A percentile compares a stretch with the other conserved stretches of the same genome.
These are phyloP conservation scores for Epichloe hybrida DNA, from an alignment of 2,329 filamentous ascomycete species.

Conservation along the genomic window DNA sequence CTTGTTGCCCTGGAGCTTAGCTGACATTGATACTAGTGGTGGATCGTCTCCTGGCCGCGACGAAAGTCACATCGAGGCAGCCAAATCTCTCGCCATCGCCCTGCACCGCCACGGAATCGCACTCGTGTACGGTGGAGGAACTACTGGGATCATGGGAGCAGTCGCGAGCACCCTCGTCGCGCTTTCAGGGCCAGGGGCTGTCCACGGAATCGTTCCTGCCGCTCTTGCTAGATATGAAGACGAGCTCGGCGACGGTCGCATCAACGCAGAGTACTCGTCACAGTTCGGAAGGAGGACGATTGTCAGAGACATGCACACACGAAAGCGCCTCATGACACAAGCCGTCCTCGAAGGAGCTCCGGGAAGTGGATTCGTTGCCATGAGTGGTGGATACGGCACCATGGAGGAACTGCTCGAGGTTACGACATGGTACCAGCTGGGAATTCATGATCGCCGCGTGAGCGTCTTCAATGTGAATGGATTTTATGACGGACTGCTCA, in stretches of 20 bases:
- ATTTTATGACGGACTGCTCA: slow-evolving; percentile 75
- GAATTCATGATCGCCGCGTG: slow-evolving; percentile 69
- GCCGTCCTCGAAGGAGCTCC: slow-evolving; percentile 71
- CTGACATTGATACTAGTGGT: background rate
- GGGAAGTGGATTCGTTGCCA: slow-evolving; percentile 78
- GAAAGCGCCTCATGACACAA: slow-evolving; percentile 82
- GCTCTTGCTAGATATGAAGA: slow-evolving; percentile 69
- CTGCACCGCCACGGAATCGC: slow-evolving; percentile 65
- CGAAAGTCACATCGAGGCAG: slow-evolving; percentile 62
- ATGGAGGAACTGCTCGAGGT: slow-evolving; percentile 88
- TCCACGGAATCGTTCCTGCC: slow-evolving; percentile 84
- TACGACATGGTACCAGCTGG: slow-evolving; percentile 85
- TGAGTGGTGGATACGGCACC: slow-evolving; percentile 82
- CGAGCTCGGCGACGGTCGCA: slow-evolving; percentile 30
- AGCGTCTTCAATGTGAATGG: slow-evolving; percentile 74
- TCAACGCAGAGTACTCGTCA: slow-evolving; percentile 28
- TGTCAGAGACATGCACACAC: slow-evolving; percentile 90
- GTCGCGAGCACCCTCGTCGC: slow-evolving; percentile 72
- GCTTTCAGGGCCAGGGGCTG: slow-evolving; percentile 62
- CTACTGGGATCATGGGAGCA: slow-evolving; percentile 87
- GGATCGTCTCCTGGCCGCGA: slow-evolving; percentile 41
- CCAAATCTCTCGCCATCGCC: slow-evolving; percentile 55
- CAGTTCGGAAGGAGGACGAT: slow-evolving; percentile 73
- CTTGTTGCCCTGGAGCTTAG: background rate
- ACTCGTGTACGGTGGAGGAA: slow-evolving; percentile 88